Evolutionary conservation across 176 grass and related monocot species (phyloP), one percentile per base, ranked within the genome.

Genomic region (Musa troglodytarum): DNA sequence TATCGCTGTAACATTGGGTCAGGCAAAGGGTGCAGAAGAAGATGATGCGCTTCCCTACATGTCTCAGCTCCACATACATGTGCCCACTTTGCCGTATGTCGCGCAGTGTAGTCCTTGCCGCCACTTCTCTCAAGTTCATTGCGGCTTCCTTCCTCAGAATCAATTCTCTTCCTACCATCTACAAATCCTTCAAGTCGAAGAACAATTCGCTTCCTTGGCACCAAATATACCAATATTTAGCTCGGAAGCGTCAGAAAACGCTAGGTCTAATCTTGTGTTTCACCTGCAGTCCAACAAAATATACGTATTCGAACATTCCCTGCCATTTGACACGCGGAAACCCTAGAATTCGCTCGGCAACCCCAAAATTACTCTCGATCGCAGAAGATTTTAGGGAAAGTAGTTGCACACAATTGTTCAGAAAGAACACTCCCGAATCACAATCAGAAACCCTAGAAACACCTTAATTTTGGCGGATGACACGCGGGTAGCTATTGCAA

Each of bases 11-110:
- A 83, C 96, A 99, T 50, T 88, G 88, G 0, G 96, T 99, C 24
- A 99, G 90, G 81, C 96, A 99, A 77, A 99, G 89, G 50, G 96
- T 94, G 80, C 96, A 99, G 84, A 95, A 99, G 91, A 99, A 99
- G 80, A 95, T 99, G 74, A 87, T 73, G 2, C 84, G 91, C 77
- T 92, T 94, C 49, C 91, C 96, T 0, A 43, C 86, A 0, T 71
- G 96, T 28, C 96, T 86, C 26, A 99, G 84, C 75, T 99, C 91
- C n/a, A 99, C 96, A 0, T 99, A 99, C 17, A 80, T 82, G 78
- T 95, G 88, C 69, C 96, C 96, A 3, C 75, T 91, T 76, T 91
- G 96, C 76, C 96, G 80, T 72, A 99, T 91, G 68, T 92, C 85
- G 43, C 88, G 73, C 0, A 99, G 86, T 4, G 91, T 95, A 28